phyloP scores from a whole-genome alignment of 768 basidiomycete genomes.

The Hydnum rufescens region DNA sequence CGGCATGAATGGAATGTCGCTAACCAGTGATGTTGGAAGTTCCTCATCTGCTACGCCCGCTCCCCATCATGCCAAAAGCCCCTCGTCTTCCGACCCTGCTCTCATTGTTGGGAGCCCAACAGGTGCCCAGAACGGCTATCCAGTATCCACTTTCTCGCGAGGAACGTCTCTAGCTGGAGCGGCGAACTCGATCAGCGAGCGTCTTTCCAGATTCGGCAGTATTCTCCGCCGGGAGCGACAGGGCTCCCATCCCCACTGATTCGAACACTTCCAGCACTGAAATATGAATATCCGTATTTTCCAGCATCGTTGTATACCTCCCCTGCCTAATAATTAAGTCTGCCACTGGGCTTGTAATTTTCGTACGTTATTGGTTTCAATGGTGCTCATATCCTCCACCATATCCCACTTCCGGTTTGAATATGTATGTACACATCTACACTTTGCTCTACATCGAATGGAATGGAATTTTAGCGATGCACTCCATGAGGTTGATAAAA shows the following conservation, averaged over 20 bases:
- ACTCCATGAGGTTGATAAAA: too few relatives aligned
- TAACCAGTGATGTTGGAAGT: background rate
- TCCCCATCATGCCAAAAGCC: background rate
- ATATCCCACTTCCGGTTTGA: too few relatives aligned
- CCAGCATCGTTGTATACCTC: too few relatives aligned
- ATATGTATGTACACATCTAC: too few relatives aligned
- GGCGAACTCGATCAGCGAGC: background rate
- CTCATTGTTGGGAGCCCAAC: background rate
- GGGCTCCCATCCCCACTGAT: background rate
- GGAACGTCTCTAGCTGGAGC: background rate
- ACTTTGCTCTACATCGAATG: too few relatives aligned
- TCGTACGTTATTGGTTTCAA: too few relatives aligned
- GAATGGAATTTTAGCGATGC: too few relatives aligned
- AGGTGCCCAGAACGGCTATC: background rate
- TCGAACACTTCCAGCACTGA: too few relatives aligned
- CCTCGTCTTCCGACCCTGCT: background rate
- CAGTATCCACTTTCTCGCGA: background rate
- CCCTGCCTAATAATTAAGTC: too few relatives aligned
- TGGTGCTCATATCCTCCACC: too few relatives aligned
- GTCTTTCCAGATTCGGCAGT: background rate
- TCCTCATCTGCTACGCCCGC: background rate
- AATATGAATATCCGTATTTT: too few relatives aligned
- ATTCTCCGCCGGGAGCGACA: background rate
- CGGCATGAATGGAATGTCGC: slow-evolving; percentile 51
- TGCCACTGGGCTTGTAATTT: too few relatives aligned